Conservation (phyloP, 164 flowering plant species). For the Magnolia officinalis region DNA sequence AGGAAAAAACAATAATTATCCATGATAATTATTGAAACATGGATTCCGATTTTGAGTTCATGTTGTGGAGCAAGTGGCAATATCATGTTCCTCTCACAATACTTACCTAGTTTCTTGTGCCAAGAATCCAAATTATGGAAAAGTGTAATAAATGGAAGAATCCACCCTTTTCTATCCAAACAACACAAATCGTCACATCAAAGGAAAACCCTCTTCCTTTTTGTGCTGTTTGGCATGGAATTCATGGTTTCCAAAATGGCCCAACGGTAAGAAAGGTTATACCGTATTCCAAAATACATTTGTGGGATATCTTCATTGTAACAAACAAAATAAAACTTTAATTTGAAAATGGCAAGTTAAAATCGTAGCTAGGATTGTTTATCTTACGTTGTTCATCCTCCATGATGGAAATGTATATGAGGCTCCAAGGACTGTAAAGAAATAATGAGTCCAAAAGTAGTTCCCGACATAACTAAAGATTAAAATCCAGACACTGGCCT, state of each 20-base stretch:
- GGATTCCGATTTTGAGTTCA: too few species aligned
- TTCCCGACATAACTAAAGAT: slow-evolving; percentile 97
- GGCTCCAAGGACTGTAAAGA: slow-evolving; percentile 98
- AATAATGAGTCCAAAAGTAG: slow-evolving; percentile 98
- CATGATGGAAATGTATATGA: slow-evolving; percentile 97
- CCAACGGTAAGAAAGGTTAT: neutral
- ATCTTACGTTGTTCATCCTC: slow-evolving; percentile 92
- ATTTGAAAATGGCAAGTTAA: neutral
- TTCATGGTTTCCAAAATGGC: neutral
- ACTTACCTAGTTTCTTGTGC: too few species aligned
- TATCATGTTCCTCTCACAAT: too few species aligned
- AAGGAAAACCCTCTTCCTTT: too few species aligned
- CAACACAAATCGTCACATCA: too few species aligned
- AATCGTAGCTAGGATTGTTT: neutral
- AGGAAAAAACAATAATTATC: too few species aligned
- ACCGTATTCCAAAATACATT: neutral
- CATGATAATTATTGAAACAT: too few species aligned
- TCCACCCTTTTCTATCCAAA: neutral
- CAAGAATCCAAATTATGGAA: too few species aligned
- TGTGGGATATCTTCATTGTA: neutral
- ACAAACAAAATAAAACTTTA: neutral
- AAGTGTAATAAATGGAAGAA: too few species aligned
- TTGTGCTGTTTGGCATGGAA: too few species aligned
- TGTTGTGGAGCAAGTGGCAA: too few species aligned
- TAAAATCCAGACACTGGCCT: slow-evolving; percentile 92